Percentiles rank a stretch among this genome's conserved stretches.
Evolutionary conservation across 2,329 filamentous ascomycete genomes (phyloP).

Genomic region (Aspergillus persii): DNA sequence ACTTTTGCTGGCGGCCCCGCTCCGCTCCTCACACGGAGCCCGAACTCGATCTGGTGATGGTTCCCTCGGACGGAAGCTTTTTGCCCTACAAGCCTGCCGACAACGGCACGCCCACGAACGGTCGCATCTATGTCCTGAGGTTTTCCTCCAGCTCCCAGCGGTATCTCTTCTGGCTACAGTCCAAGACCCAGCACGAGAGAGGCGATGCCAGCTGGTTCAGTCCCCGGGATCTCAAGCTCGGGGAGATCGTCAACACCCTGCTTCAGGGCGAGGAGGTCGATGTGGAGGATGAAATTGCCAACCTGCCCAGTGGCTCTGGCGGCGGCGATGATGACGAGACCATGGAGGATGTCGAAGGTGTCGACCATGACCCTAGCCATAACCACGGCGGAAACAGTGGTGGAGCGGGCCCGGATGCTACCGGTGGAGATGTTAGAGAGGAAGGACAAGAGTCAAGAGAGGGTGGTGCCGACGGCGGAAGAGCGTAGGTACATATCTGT

Average conservation of each 20-base stretch:
- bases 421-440: slow-evolving; percentile 85
- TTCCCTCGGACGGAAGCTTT: slow-evolving; percentile 85
- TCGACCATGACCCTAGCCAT: slow-evolving; percentile 56
- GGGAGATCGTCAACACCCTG: slow-evolving; percentile 78
- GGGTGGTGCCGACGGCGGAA: slow-evolving; percentile 91
- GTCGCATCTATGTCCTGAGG: slow-evolving; percentile 88
- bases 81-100: slow-evolving; percentile 69
- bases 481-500: slow-evolving; percentile 87
- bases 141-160: slow-evolving; percentile 89
- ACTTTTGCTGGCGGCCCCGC: slow-evolving; percentile 96
- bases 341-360: slow-evolving; percentile 73
- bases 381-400: slow-evolving; percentile 65
- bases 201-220: slow-evolving; percentile 77
- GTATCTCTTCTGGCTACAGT: slow-evolving; percentile 95
- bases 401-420: slow-evolving; percentile 81
- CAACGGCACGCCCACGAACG: slow-evolving; percentile 69
- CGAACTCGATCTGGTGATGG: slow-evolving; percentile 88
- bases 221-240: slow-evolving; percentile 79
- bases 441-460: slow-evolving; percentile 86
- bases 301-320: slow-evolving; percentile 52
- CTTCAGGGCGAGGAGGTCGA: slow-evolving; percentile 88
- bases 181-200: slow-evolving; percentile 72
- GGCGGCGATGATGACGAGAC: slow-evolving; percentile 68
- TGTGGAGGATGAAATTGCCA: slow-evolving; percentile 68
- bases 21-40: slow-evolving; percentile 67